A percentile compares a stretch with the other conserved stretches of the same genome.
phyloP scores from a whole-genome alignment of 2,329 filamentous ascomycete species.

The Fusarium odoratissimum region DNA sequence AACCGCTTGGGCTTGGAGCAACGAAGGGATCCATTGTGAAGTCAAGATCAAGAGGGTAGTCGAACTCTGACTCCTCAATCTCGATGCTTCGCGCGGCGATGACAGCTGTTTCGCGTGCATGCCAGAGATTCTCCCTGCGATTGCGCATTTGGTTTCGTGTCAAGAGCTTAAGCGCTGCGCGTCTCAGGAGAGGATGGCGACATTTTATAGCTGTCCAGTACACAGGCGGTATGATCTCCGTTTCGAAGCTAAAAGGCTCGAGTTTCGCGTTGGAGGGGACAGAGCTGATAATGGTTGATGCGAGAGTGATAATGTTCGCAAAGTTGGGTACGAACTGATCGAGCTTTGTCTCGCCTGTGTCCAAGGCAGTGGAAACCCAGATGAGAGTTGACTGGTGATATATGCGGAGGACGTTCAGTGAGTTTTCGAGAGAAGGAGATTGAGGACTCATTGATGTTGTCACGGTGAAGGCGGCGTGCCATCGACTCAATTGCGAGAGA shows the following conservation, averaged over 20 bases:
- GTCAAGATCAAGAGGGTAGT: background rate
- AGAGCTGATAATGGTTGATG: slow-evolving; percentile 45
- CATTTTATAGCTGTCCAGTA: slow-evolving; percentile 56
- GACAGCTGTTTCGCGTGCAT: slow-evolving; percentile 46
- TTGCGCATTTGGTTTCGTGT: slow-evolving; percentile 46
- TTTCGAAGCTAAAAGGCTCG: slow-evolving; percentile 55
- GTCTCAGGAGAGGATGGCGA: slow-evolving; percentile 55
- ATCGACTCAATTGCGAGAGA: slow-evolving; percentile 45
- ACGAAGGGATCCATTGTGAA: background rate
- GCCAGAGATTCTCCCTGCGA: slow-evolving; percentile 56
- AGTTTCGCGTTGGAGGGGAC: slow-evolving; percentile 18
- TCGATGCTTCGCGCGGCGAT: slow-evolving; percentile 52
- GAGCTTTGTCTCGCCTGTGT: slow-evolving; percentile 48
- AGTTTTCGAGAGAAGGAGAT: slow-evolving; percentile 15
- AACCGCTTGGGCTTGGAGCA: background rate
- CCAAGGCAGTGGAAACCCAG: slow-evolving; percentile 49
- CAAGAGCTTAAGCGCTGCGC: slow-evolving; percentile 53
- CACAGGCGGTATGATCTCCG: slow-evolving; percentile 55
- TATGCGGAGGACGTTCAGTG: slow-evolving; percentile 50
- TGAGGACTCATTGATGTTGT: slow-evolving; percentile 42
- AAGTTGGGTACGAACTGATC: slow-evolving; percentile 53
- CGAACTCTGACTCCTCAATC: slow-evolving; percentile 48
- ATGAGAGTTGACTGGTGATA: slow-evolving; percentile 52
- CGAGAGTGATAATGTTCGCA: slow-evolving; percentile 51
- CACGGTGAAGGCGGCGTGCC: slow-evolving; percentile 49